phyloP scores from a whole-genome alignment of 2,329 filamentous ascomycete species.

The Chalaropsis thielavioides region DNA sequence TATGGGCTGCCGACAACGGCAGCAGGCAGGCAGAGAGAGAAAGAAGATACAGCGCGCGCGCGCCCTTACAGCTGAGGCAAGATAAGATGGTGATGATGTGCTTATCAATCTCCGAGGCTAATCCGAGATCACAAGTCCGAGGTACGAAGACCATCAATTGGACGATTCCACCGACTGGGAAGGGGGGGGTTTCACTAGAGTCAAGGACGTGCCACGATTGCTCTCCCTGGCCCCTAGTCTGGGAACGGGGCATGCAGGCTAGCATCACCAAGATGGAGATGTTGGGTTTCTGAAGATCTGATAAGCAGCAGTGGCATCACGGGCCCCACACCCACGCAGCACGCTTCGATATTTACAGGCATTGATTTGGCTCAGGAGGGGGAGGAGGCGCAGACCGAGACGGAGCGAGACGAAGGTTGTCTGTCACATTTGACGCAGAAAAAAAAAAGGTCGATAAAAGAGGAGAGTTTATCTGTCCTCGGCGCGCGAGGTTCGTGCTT shows the following conservation, averaged over 20 bases:
- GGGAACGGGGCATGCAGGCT: background rate
- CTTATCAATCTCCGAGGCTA: slow-evolving; percentile 2
- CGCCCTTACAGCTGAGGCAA: background rate
- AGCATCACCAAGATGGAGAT: background rate
- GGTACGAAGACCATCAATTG: background rate
- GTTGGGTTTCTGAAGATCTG: slow-evolving; percentile 4
- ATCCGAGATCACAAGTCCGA: slow-evolving; percentile 2
- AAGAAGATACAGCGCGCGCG: no score
- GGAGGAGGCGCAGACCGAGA: background rate
- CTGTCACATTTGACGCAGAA: background rate
- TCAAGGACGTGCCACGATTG: background rate
- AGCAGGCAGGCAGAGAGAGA: no score
- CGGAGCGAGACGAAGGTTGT: no score
- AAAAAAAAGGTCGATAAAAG: background rate
- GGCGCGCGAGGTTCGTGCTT: background rate
- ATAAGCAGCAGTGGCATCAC: slow-evolving; percentile 1
- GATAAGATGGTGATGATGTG: background rate
- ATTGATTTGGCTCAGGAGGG: background rate
- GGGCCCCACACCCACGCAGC: background rate
- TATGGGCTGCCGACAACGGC: background rate
- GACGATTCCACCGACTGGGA: no score
- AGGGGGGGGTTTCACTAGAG: background rate
- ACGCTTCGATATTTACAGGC: background rate
- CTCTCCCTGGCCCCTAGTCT: background rate
- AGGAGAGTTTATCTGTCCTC: background rate